Evolutionary conservation across 2,329 filamentous ascomycete species (phyloP), one percentile per base, ranked within the genome.

Genomic region (Hymenoscyphus fraxineus): DNA sequence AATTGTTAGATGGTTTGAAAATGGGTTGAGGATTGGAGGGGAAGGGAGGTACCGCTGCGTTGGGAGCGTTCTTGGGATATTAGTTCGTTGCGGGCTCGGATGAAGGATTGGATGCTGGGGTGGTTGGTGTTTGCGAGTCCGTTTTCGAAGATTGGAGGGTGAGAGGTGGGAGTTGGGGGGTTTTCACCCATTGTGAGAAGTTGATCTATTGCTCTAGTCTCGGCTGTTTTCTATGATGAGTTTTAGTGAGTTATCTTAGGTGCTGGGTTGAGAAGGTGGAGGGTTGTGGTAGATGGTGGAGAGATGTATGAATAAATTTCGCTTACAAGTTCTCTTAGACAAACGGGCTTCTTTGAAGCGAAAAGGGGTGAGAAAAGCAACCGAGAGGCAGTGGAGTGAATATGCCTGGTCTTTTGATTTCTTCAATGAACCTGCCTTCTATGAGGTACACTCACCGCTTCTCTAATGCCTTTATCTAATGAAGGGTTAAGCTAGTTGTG

Each of bases 1-100:
- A 84, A 80, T 77, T 91, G 88, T 88, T 16, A 13, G 35, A 3
- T 13, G 22, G 9, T 22, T 13, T 31, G 31, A 44, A 16, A 1
- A n/a, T 16, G n/a, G 7, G 13, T 60, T 44, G 31, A 55, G 19
- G 47, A 47, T 22, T n/a, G n/a, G n/a, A n/a, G n/a, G n/a, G n/a
- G n/a, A n/a, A n/a, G n/a, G n/a, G n/a, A 31, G 27, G 44, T 64
- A 68, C 69, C 69, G 56, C 68, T 71, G 38, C 69, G 64, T 39
- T 70, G 68, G 22, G 38, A 16, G 16, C 61, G 64, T 56, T 71
- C 69, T 55, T 65, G 22, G 40, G 64, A 55, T 47, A 65, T 59
- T 6, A 65, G 35, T 4, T 58, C 22, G 22, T 32, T 15, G 32
- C 63, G 63, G 44, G 59, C 59, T 57, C 59, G 47, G n/a, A 58